Base-by-base conservation (phyloP, 305 asterid genomes). In the Fraxinus latifolia region DNA sequence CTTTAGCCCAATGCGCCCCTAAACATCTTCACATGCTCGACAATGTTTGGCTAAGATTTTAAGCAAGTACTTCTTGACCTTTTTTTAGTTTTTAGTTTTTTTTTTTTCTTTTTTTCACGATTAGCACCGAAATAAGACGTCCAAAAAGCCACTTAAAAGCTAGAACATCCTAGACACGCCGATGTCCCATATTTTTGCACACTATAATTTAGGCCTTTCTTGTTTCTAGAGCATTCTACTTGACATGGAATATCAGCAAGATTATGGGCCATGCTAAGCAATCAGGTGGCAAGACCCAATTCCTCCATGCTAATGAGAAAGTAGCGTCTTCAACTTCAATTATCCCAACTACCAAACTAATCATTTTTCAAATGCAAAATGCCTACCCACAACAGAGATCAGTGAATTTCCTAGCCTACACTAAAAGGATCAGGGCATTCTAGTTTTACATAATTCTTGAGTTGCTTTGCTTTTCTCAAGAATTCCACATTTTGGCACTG, bases 381-480 rank as follows among this genome's bases (percentile, higher is more conserved):
- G 17, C 74, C 74, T 67, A 67, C 37, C 74, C 21, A 68, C 37
- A 68, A 29, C 39, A 68, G 39, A 68, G 42, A 31, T 68, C 37
- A 68, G 37, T 31, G 3, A 27, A 1, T 68, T 68, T 14, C 36
- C 74, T 70, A 31, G 75, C 42, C 75, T 70, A 70, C 75, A 70
- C 23, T 27, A 39, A 5, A 31, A 58, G 29, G 68, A 58, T 58
- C 80, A 68, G 33, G 47, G 1, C 44, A 77, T 79, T 73, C 84
- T 36, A 85, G 44, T 79, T 80, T 19, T 32, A 72, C 80, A 79
- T 21, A 34, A 81, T 83, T 86, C 83, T 77, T 71, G 77, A 75
- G 81, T 74, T 55, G 29, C 62, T 82, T 80, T 2, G 53, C 82
- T 44, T 80, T 4, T 25, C 82, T 44, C 88, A 76, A 81, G 82